Conservation (phyloP, 2,329 filamentous ascomycete species). For the Rhytidhysteron rufulum region DNA sequence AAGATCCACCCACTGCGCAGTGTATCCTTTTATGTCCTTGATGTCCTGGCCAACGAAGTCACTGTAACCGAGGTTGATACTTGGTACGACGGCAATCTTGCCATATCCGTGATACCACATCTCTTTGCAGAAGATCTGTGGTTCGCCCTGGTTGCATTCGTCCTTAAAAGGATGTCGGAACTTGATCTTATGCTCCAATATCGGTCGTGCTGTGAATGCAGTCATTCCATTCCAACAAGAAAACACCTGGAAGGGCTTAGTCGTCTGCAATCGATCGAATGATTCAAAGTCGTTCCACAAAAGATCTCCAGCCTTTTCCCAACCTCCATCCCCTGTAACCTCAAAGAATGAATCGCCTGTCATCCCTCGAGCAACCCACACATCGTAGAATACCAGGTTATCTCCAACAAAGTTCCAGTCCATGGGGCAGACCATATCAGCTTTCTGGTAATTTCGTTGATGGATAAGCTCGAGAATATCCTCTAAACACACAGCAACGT, state of each 20-base stretch:
- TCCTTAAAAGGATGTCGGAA: slow-evolving; percentile 41
- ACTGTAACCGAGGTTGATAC: slow-evolving; percentile 54
- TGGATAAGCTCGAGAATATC: slow-evolving; percentile 56
- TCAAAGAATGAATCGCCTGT: slow-evolving; percentile 55
- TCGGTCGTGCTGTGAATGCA: slow-evolving; percentile 46
- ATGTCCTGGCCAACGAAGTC: slow-evolving; percentile 43
- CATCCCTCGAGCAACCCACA: slow-evolving; percentile 54
- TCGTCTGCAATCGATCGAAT: slow-evolving; percentile 26
- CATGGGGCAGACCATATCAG: slow-evolving; percentile 57
- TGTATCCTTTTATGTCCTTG: slow-evolving; percentile 51
- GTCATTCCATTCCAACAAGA: slow-evolving; percentile 59
- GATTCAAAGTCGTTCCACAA: slow-evolving; percentile 50
- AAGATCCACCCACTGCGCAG: slow-evolving; percentile 31
- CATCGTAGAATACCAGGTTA: slow-evolving; percentile 54
- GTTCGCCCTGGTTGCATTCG: slow-evolving; percentile 56
- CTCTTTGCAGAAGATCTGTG: slow-evolving; percentile 56
- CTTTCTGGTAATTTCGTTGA: slow-evolving; percentile 45
- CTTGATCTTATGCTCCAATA: slow-evolving; percentile 41
- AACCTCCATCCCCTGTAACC: slow-evolving; percentile 48
- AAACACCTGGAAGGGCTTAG: slow-evolving; percentile 57
- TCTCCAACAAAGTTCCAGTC: slow-evolving; percentile 51
- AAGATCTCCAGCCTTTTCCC: slow-evolving; percentile 30
- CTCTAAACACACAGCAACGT: slow-evolving; percentile 55
- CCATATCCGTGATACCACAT: slow-evolving; percentile 40
- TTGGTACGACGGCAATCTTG: slow-evolving; percentile 55